phyloP scores from a whole-genome alignment of 1,284 basidiomycete species.

The Vanrija pseudolonga region DNA sequence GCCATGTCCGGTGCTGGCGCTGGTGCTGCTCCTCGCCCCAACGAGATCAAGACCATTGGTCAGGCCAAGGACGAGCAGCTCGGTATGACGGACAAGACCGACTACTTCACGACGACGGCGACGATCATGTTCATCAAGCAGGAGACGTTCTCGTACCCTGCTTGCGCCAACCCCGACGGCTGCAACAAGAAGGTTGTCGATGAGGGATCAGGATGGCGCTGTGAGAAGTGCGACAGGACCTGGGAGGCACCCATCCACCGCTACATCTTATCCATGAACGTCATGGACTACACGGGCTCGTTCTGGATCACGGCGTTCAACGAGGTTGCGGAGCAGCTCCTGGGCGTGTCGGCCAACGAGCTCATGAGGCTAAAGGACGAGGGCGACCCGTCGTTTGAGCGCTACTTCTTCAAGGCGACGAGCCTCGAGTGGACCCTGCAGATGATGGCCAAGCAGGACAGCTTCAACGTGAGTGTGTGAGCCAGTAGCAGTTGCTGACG shows the following conservation, averaged over 20 bases:
- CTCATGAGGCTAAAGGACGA: slow-evolving; percentile 68
- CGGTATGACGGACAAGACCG: slow-evolving; percentile 72
- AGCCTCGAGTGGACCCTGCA: slow-evolving; percentile 76
- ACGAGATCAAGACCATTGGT: slow-evolving; percentile 69
- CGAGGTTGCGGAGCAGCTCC: slow-evolving; percentile 74
- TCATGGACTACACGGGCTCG: slow-evolving; percentile 82
- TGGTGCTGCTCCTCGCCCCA: slow-evolving; percentile 55
- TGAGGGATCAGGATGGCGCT: slow-evolving; percentile 70
- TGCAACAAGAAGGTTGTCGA: slow-evolving; percentile 92
- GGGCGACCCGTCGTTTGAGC: slow-evolving; percentile 63
- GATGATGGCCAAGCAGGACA: slow-evolving; percentile 83
- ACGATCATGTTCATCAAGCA: slow-evolving; percentile 86
- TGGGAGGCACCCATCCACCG: slow-evolving; percentile 75
- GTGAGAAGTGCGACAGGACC: slow-evolving; percentile 86
- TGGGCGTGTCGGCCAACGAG: slow-evolving; percentile 78
- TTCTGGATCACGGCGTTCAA: slow-evolving; percentile 96
- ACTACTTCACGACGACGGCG: slow-evolving; percentile 77
- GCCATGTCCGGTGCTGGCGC: slow-evolving; percentile 44
- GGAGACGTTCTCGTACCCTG: slow-evolving; percentile 85
- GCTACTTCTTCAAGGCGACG: slow-evolving; percentile 62
- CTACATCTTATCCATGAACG: slow-evolving; percentile 84
- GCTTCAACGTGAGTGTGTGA: slow-evolving; percentile 64
- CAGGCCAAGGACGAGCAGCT: slow-evolving; percentile 77
- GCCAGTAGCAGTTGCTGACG: background rate
- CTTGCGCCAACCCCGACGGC: slow-evolving; percentile 66